phyloP scores from a whole-genome alignment of 768 basidiomycete genomes.

The Suillus spraguei region DNA sequence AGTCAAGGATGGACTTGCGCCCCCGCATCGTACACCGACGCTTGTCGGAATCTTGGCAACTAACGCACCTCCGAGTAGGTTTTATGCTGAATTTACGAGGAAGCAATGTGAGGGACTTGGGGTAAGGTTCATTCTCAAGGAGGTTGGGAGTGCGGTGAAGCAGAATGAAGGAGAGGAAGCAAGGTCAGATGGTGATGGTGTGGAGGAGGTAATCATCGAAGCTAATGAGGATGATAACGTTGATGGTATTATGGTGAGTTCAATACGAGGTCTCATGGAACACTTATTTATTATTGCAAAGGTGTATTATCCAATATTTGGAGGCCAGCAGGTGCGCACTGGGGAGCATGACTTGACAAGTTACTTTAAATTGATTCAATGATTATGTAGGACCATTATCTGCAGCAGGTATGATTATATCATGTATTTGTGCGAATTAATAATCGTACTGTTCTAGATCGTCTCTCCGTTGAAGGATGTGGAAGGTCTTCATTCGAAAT shows the following conservation, averaged over 20 bases:
- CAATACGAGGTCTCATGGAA: conserved; percentile 42
- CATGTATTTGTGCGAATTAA: not conserved
- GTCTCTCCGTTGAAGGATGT: conserved; percentile 98
- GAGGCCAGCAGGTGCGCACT: conserved; percentile 72
- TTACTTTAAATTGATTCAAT: conserved; percentile 11
- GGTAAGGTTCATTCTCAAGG: conserved; percentile 80
- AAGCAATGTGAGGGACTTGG: conserved; percentile 91
- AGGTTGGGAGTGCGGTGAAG: conserved; percentile 45
- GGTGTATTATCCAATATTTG: conserved; percentile 98
- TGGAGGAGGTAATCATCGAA: conserved; percentile 94
- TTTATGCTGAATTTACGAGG: conserved; percentile 88
- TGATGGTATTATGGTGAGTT: conserved; percentile 91
- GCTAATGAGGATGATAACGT: conserved; percentile 87
- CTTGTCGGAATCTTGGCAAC: conserved; percentile 93
- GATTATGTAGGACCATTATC: conserved; percentile 79
- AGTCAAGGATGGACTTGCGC: conserved; percentile 50
- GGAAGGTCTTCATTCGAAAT: conserved; percentile 95
- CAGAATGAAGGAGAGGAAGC: conserved; percentile 38
- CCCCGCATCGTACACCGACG: conserved; percentile 54
- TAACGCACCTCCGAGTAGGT: conserved; percentile 73
- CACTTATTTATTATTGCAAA: conserved; percentile 29
- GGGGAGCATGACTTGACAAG: conserved; percentile 8
- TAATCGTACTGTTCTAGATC: conserved; percentile 48
- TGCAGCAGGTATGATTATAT: conserved; percentile 75
- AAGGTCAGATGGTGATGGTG: conserved; percentile 76